Conservation (phyloP, 1,284 basidiomycete species). For the Porogramme epimiltina region DNA sequence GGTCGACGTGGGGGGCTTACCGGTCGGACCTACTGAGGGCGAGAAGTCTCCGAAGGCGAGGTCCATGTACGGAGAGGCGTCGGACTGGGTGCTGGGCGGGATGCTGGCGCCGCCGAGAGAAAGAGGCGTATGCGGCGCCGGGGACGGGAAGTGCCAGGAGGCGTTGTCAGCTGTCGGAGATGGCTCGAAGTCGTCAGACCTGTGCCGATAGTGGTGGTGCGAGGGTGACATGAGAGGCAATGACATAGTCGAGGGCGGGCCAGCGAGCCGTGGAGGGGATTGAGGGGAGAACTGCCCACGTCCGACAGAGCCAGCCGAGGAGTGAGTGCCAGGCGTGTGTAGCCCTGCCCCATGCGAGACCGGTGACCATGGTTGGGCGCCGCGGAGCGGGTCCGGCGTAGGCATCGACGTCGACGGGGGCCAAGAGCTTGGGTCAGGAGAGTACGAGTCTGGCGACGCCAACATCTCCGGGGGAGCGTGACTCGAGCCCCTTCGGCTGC, state of each 20-base stretch:
- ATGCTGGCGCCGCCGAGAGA: conserved; percentile 9
- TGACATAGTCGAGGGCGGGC: neutral
- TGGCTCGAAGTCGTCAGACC: neutral
- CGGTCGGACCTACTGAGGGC: conserved; percentile 3
- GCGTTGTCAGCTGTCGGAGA: neutral
- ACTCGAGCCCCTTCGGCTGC: neutral
- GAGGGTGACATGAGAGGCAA: neutral
- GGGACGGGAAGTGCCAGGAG: neutral
- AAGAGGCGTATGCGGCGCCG: conserved; percentile 1
- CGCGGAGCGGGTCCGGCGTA: neutral
- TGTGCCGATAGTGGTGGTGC: neutral
- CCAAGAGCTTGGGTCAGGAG: neutral
- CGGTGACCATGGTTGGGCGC: neutral
- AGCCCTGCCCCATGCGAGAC: neutral
- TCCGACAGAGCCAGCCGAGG: neutral
- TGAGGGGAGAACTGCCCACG: neutral
- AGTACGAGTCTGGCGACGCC: neutral
- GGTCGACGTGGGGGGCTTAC: neutral
- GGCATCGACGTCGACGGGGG: neutral
- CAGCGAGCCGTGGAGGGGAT: neutral
- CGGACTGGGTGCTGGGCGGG: conserved; percentile 8
- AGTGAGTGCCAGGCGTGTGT: neutral
- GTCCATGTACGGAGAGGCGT: conserved; percentile 7
- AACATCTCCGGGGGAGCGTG: neutral
- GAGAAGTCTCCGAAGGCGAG: conserved; percentile 7